phyloP scores from a whole-genome alignment of 139 green algal genomes.

The Auxenochlorella pyrenoidosa region DNA sequence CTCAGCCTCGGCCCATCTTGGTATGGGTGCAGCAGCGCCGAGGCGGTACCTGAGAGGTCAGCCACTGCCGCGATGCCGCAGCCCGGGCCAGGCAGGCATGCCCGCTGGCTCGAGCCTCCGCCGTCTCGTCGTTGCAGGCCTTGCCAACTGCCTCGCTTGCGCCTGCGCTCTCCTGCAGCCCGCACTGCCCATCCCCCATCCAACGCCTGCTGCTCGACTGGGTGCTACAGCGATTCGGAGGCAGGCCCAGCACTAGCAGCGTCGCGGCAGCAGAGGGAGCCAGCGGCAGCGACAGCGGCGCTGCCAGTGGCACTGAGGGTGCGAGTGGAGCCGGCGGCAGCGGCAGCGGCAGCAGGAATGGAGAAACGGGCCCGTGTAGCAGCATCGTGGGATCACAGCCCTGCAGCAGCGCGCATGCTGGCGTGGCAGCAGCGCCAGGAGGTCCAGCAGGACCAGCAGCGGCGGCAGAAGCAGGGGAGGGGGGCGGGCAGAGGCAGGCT shows the following conservation, averaged over 20 bases:
- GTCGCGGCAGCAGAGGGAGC: neutral
- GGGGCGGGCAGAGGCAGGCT: neutral
- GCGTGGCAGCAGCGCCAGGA: neutral
- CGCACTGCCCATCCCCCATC: constrained; percentile 4
- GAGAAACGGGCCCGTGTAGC: neutral
- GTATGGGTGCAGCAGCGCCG: too few species aligned
- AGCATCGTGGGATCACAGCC: neutral
- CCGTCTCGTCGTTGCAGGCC: neutral
- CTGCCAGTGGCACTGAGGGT: too few species aligned
- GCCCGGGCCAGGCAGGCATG: too few species aligned
- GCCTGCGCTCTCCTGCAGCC: constrained; percentile 9
- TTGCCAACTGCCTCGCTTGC: neutral
- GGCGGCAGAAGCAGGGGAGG: neutral
- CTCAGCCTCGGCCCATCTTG: too few species aligned
- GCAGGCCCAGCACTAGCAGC: neutral
- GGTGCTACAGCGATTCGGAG: neutral
- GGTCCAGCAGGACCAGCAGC: neutral
- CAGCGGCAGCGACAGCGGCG: neutral
- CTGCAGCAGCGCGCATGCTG: neutral
- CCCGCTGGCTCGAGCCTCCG: too few species aligned
- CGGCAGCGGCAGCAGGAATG: neutral
- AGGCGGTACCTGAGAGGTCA: too few species aligned
- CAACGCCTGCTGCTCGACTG: constrained; percentile 4
- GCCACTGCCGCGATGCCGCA: too few species aligned
- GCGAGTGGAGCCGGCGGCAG: neutral